phyloP scores from a whole-genome alignment of 129 eudicot species.

The Kitagawia praeruptora region DNA sequence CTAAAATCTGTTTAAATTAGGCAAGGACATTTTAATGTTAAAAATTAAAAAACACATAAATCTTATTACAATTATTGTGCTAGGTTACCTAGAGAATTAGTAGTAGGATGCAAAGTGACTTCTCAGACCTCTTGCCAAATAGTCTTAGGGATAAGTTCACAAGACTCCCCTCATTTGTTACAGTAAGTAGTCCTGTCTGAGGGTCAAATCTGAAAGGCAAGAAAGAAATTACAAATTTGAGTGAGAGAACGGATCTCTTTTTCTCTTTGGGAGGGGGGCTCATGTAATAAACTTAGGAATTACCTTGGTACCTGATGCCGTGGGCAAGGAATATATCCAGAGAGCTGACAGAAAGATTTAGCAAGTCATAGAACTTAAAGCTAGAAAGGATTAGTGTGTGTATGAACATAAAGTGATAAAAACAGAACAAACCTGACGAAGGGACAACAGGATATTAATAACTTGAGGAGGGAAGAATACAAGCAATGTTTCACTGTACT shows the following conservation, averaged over 20 bases:
- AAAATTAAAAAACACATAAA: too few relatives aligned
- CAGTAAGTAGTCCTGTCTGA: conserved; percentile 77
- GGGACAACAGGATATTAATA: conserved; percentile 74
- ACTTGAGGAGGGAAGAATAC: conserved; percentile 93
- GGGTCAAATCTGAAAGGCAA: conserved; percentile 65
- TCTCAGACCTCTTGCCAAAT: conserved; percentile 77
- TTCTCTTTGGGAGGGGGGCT: not conserved
- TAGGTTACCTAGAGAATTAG: too few relatives aligned
- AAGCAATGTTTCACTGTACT: conserved; percentile 82
- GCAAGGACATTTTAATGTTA: too few relatives aligned
- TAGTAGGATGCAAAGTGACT: too few relatives aligned
- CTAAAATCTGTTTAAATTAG: too few relatives aligned
- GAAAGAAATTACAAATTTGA: not conserved
- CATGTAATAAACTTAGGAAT: not conserved
- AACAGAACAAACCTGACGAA: conserved; percentile 72
- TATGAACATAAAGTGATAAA: conserved; percentile 12
- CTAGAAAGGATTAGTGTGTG: not conserved
- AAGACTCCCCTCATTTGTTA: conserved; percentile 91
- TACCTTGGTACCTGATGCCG: conserved; percentile 93
- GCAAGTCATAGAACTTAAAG: conserved; percentile 1
- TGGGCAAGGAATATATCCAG: conserved; percentile 91
- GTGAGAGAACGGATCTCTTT: not conserved
- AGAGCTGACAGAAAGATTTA: conserved; percentile 39
- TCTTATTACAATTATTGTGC: too few relatives aligned
- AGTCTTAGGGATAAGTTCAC: conserved; percentile 70